Evolutionary conservation across 2,329 filamentous ascomycete species (phyloP).

Genomic region (Mollisiaceae sp.): DNA sequence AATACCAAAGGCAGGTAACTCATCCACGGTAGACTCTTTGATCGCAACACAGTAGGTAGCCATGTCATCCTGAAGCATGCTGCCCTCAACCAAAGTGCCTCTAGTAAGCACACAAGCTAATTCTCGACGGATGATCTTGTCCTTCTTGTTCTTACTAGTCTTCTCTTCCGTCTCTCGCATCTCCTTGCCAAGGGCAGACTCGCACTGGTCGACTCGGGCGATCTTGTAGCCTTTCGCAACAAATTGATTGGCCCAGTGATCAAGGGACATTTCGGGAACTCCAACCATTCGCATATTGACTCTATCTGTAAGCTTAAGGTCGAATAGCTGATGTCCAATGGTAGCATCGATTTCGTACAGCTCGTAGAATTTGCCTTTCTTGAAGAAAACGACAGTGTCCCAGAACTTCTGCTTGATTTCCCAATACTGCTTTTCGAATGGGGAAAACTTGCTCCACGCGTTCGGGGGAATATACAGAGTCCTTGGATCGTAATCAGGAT

Average conservation of each 20-base stretch:
- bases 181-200: conserved; percentile 93
- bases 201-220: conserved; percentile 93
- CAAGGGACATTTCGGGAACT: conserved; percentile 93
- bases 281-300: conserved; percentile 99
- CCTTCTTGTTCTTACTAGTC: conserved; percentile 62
- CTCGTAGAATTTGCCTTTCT: conserved; percentile 99
- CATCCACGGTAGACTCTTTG: conserved; percentile 77
- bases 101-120: conserved; percentile 88
- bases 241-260: conserved; percentile 97
- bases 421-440: conserved; percentile 99
- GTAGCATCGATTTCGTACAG: conserved; percentile 98
- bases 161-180: conserved; percentile 89
- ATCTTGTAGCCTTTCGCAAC: conserved; percentile 98
- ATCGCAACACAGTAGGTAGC: conserved; percentile 95
- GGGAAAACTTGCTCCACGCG: conserved; percentile 82
- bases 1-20: conserved; percentile 83
- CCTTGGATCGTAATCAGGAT: conserved; percentile 89
- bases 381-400: conserved; percentile 99
- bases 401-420: conserved; percentile 98
- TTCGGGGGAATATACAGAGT: conserved; percentile 87
- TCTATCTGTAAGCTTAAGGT: conserved; percentile 94
- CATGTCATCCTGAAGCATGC: conserved; percentile 98
- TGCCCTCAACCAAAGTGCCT: conserved; percentile 91
- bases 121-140: conserved; percentile 93
- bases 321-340: conserved; percentile 93